These are phyloP conservation scores for Epichloe coenophiala DNA, from an alignment of 2,329 filamentous ascomycete genomes.

Conservation along the genomic window DNA sequence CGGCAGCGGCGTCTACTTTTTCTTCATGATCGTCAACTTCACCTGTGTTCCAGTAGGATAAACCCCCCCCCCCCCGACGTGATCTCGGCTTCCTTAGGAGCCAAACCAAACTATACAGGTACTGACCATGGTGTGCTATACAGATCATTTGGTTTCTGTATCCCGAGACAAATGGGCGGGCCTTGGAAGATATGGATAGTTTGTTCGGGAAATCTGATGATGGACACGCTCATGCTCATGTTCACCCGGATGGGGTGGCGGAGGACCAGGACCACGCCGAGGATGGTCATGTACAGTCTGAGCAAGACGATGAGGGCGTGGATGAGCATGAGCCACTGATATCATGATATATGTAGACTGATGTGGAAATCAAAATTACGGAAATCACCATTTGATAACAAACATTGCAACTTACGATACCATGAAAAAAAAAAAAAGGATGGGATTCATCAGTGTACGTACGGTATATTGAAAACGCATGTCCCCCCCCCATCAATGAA, in stretches of 20 bases:
- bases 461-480: not conserved
- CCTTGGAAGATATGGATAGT: slow-evolving; percentile 31
- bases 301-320: slow-evolving; percentile 2
- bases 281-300: not conserved
- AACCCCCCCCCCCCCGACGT: no score
- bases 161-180: slow-evolving; percentile 29
- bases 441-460: not conserved
- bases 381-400: no score
- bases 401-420: no score
- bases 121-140: no score
- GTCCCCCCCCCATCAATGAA: not conserved
- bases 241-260: not conserved
- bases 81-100: not conserved
- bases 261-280: not conserved
- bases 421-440: not conserved
- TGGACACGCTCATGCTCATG: not conserved
- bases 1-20: slow-evolving; percentile 40
- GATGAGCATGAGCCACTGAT: slow-evolving; percentile 6
- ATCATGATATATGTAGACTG: not conserved
- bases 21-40: slow-evolving; percentile 31
- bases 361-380: not conserved
- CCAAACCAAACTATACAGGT: not conserved
- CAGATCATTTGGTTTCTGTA: slow-evolving; percentile 28
- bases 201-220: slow-evolving; percentile 20
- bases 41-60: slow-evolving; percentile 6